Conservation (phyloP, 257 asterid species). For the Salvia rosmarinus region DNA sequence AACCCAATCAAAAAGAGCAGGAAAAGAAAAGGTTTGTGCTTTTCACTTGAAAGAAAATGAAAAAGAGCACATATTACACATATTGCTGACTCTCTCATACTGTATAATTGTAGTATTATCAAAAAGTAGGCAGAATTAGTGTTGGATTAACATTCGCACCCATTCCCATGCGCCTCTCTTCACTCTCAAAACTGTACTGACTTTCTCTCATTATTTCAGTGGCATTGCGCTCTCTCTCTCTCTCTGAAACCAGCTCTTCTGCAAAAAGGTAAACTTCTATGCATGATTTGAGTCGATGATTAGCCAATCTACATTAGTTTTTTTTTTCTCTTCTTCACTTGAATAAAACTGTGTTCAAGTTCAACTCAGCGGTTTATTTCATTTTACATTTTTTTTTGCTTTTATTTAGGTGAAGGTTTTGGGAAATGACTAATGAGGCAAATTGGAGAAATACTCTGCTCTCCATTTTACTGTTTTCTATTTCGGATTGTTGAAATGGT, state of each 20-base stretch:
- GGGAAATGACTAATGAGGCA: constrained; percentile 22
- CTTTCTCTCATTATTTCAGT: constrained; percentile 34
- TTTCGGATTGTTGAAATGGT: constrained; percentile 23
- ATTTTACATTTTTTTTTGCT: constrained; percentile 18
- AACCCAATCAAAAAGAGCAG: background rate
- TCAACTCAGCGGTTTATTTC: constrained; percentile 30
- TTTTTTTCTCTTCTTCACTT: background rate
- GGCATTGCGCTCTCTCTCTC: constrained; percentile 29
- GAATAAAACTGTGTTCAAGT: constrained; percentile 12
- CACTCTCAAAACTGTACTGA: constrained; percentile 31
- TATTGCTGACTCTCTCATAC: background rate
- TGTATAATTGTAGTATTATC: background rate
- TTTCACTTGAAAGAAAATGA: constrained; percentile 13
- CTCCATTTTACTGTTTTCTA: background rate
- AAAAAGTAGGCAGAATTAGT: constrained; percentile 30
- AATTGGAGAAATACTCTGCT: constrained; percentile 16
- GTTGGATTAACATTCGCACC: constrained; percentile 46
- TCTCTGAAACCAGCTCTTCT: constrained; percentile 20
- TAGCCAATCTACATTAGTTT: constrained; percentile 33
- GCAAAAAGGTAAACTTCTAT: constrained; percentile 39
- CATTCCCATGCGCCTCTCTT: constrained; percentile 41
- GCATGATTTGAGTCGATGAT: constrained; percentile 38
- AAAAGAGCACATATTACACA: background rate
- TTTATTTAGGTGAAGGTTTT: constrained; percentile 22
- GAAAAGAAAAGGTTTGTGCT: constrained; percentile 38